Conservation (phyloP, 2,329 filamentous ascomycete species). For the Cercospora citrullina region DNA sequence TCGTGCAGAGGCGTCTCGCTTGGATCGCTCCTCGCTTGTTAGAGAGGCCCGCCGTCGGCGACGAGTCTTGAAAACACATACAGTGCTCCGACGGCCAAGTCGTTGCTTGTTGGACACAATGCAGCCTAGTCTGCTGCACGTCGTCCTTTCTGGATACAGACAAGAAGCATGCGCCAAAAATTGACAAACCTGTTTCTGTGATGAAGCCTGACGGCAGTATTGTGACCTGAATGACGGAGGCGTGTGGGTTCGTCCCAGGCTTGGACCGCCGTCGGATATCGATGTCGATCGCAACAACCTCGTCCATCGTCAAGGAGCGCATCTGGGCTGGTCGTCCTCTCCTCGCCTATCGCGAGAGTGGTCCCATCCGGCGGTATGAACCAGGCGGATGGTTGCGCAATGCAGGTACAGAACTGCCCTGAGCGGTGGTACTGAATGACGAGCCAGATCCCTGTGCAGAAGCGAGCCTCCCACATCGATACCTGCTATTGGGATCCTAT, state of each 20-base stretch:
- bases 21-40: neutral
- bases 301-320: neutral
- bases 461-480: neutral
- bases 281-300: slow-evolving; percentile 22
- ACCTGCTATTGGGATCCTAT: slow-evolving; percentile 16
- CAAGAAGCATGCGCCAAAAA: neutral
- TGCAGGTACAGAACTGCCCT: slow-evolving; percentile 23
- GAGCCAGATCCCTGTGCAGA: slow-evolving; percentile 15
- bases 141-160: neutral
- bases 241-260: neutral
- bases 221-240: neutral
- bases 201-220: neutral
- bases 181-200: neutral
- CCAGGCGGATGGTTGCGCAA: slow-evolving; percentile 18
- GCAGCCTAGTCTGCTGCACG: neutral
- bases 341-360: slow-evolving; percentile 1
- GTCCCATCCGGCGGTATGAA: slow-evolving; percentile 6
- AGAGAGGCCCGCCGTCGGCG: neutral
- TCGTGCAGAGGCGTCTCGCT: neutral
- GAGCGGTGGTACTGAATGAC: slow-evolving; percentile 24
- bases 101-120: neutral
- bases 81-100: neutral
- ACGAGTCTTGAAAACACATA: neutral
- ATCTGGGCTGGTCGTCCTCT: neutral
- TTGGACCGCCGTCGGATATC: neutral